Evolutionary conservation across 169 alveolate genomes (phyloP).

Genomic region (Eimeria brunetti): DNA sequence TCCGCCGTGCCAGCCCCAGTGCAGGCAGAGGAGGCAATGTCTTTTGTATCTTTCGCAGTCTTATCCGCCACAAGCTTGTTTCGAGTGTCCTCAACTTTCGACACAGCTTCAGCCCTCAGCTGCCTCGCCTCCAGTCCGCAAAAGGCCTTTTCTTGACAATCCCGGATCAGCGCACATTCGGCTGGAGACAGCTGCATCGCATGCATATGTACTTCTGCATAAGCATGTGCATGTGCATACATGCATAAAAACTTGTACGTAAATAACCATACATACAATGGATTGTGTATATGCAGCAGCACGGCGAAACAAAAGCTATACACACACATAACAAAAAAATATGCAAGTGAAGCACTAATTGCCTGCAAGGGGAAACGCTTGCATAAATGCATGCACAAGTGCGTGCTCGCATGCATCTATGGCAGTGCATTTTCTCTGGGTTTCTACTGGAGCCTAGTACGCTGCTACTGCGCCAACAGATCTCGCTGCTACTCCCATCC

Average conservation of each 20-base stretch:
- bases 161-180: conserved; percentile 44
- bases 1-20: neutral
- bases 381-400: neutral
- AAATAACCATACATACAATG: no score
- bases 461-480: neutral
- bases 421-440: neutral
- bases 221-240: neutral
- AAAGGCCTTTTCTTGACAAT: conserved; percentile 33
- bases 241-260: neutral
- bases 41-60: neutral
- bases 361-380: neutral
- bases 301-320: neutral
- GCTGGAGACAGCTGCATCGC: conserved; percentile 48
- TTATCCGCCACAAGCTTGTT: neutral
- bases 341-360: neutral
- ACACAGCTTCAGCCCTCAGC: conserved; percentile 16
- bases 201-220: neutral
- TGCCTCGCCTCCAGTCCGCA: conserved; percentile 42
- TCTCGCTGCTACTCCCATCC: neutral
- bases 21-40: neutral
- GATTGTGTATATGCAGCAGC: neutral
- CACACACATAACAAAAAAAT: neutral
- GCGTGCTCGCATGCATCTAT: neutral
- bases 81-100: neutral
- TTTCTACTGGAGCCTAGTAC: neutral